phyloP scores from a whole-genome alignment of 805 yeast genomes.

The Nakazawaea populi region DNA sequence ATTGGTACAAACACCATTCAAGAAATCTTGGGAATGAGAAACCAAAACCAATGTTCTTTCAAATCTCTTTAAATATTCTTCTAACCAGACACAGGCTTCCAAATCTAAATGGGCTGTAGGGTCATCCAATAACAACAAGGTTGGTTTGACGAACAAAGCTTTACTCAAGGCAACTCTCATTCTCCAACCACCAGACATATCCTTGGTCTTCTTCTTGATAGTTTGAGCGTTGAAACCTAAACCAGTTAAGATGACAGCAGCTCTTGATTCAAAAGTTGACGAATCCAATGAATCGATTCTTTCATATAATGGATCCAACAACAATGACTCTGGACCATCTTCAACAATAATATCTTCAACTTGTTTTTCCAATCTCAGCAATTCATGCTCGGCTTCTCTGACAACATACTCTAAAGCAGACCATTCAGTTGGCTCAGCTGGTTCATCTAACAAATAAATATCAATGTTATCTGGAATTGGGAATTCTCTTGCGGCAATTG shows the following conservation, averaged over 20 bases:
- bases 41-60: slow-evolving; percentile 91
- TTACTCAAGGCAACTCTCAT: slow-evolving; percentile 99
- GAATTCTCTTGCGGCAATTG: slow-evolving; percentile 92
- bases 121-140: slow-evolving; percentile 89
- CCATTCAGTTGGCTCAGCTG: slow-evolving; percentile 89
- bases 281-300: slow-evolving; percentile 96
- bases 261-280: slow-evolving; percentile 91
- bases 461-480: slow-evolving; percentile 93
- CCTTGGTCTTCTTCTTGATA: slow-evolving; percentile 90
- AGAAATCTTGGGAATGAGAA: slow-evolving; percentile 98
- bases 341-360: slow-evolving; percentile 86
- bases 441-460: slow-evolving; percentile 90
- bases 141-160: slow-evolving; percentile 97
- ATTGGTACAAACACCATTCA: slow-evolving; percentile 96
- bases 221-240: slow-evolving; percentile 88
- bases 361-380: slow-evolving; percentile 83
- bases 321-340: slow-evolving; percentile 90
- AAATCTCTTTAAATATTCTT: slow-evolving; percentile 91
- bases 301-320: slow-evolving; percentile 86
- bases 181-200: slow-evolving; percentile 99
- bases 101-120: slow-evolving; percentile 99
- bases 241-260: slow-evolving; percentile 94
- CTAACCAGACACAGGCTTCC: slow-evolving; percentile 99
- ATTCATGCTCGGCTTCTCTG: slow-evolving; percentile 89
- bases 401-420: slow-evolving; percentile 96